Base-by-base conservation (phyloP, 495 filamentous ascomycete species). In the Hypoxylon fuscum region DNA sequence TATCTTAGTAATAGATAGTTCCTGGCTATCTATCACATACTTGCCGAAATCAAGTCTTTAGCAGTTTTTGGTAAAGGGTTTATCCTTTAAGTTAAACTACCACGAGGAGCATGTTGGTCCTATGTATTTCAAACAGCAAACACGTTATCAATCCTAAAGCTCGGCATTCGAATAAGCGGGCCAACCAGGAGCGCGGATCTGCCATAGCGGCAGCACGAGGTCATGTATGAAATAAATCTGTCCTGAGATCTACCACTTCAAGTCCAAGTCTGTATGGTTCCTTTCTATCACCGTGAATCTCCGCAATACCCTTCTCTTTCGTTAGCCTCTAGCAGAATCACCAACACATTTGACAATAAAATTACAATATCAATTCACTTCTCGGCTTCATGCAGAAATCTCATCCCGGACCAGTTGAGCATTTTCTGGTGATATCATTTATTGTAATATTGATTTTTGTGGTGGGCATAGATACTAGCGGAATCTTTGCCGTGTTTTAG, bases 131-230 rank as follows among this genome's bases (percentile, higher is more conserved):
- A n/a, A n/a, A n/a, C n/a, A n/a, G n/a, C n/a, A n/a, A n/a, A n/a
- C n/a, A n/a, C n/a, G n/a, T n/a, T n/a, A n/a, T n/a, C n/a, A n/a
- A n/a, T n/a, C n/a, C n/a, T 8, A 27, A 45, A 45, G 31, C 35
- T 49, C 44, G 43, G 44, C 54, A 49, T 57, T 49, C 5, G 23
- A 57, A 45, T 44, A 59, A 34, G 18, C 40, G 12, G 20, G 14
- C 31, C 37, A 51, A 59, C 46, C 55, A 59, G 21, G 42, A 59
- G 14, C 32, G 15, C 54, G 43, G 54, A 57, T 57, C 54, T 48
- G 45, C 20, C 54, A 46, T 38, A 38, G 40, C 43, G 35, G 23
- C n/a, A 40, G 15, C 17, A 35, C 45, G 23, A 49, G 25, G 41
- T 25, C 43, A 47, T 37, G 14, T 35, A 49, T 42, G 9, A 35